phyloP scores from a whole-genome alignment of 2,329 filamentous ascomycete species.

The Xylaria sp. region DNA sequence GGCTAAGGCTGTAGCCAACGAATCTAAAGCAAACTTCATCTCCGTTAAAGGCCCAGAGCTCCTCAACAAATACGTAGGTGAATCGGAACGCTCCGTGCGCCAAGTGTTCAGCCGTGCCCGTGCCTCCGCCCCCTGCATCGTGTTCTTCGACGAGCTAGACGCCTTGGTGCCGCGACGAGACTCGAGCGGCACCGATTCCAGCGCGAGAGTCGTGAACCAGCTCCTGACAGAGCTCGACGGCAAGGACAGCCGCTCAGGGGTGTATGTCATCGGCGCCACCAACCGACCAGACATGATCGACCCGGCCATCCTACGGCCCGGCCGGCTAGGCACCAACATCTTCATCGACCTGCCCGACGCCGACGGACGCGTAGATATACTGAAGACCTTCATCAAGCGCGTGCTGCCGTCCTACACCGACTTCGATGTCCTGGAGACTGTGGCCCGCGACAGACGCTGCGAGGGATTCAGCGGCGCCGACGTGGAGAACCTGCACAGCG shows the following conservation, averaged over 20 bases:
- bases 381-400: slow-evolving; percentile 64
- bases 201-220: slow-evolving; percentile 90
- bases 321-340: slow-evolving; percentile 84
- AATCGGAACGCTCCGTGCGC: slow-evolving; percentile 90
- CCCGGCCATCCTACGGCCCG: slow-evolving; percentile 89
- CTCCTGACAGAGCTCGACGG: slow-evolving; percentile 94
- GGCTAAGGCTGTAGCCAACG: slow-evolving; percentile 94
- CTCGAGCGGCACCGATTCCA: slow-evolving; percentile 78
- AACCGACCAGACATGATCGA: slow-evolving; percentile 98
- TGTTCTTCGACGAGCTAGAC: slow-evolving; percentile 98
- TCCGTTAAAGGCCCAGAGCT: slow-evolving; percentile 96
- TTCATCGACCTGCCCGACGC: slow-evolving; percentile 86
- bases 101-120: slow-evolving; percentile 90
- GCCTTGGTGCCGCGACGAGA: slow-evolving; percentile 87
- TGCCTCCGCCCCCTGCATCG: slow-evolving; percentile 85
- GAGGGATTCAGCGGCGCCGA: slow-evolving; percentile 77
- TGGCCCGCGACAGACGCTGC: slow-evolving; percentile 73
- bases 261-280: slow-evolving; percentile 94
- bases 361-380: slow-evolving; percentile 82
- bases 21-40: slow-evolving; percentile 97
- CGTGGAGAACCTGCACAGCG: slow-evolving; percentile 57
- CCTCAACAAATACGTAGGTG: slow-evolving; percentile 96
- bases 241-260: slow-evolving; percentile 76
- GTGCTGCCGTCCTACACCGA: slow-evolving; percentile 36
- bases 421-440: slow-evolving; percentile 44